These are phyloP conservation scores for Gastrolobium villosum DNA, from an alignment of 306 rosid species.

Conservation along the genomic window DNA sequence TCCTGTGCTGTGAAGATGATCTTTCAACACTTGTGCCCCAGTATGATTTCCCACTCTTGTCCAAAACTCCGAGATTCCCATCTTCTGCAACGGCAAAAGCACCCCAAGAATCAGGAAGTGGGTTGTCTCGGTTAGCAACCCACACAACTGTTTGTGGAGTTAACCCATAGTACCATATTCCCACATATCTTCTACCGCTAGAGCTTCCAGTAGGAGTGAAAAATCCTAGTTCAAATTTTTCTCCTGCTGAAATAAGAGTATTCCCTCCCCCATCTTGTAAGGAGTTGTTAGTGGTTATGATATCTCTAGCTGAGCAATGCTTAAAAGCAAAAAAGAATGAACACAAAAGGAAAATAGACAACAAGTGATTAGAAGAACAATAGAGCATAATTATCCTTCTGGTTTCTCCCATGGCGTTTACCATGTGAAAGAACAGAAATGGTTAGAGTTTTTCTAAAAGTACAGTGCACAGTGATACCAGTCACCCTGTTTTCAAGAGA, in stretches of 20 bases:
- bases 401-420: slow-evolving; percentile 51
- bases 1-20: slow-evolving; percentile 46
- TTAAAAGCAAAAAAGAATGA: slow-evolving; percentile 50
- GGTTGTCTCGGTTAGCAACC: slow-evolving; percentile 80
- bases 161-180: slow-evolving; percentile 76
- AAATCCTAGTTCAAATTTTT: slow-evolving; percentile 71
- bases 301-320: slow-evolving; percentile 63
- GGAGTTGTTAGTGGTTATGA: slow-evolving; percentile 48
- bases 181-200: slow-evolving; percentile 68
- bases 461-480: slow-evolving; percentile 6
- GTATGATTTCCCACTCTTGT: slow-evolving; percentile 50
- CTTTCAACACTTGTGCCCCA: slow-evolving; percentile 68
- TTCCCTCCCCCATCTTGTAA: slow-evolving; percentile 52
- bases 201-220: slow-evolving; percentile 75
- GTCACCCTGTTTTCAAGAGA: slow-evolving; percentile 37
- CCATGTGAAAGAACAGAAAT: slow-evolving; percentile 44
- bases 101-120: slow-evolving; percentile 62
- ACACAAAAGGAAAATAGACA: slow-evolving; percentile 45
- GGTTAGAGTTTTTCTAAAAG: slow-evolving; percentile 43
- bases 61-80: slow-evolving; percentile 72
- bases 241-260: slow-evolving; percentile 71
- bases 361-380: slow-evolving; percentile 52
- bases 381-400: slow-evolving; percentile 50
- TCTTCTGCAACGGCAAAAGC: slow-evolving; percentile 63
- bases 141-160: slow-evolving; percentile 71